A percentile compares a stretch with the other conserved stretches of the same genome.
These are phyloP conservation scores for Kregervanrija delftensis DNA, from an alignment of 805 yeast species.

Conservation along the genomic window DNA sequence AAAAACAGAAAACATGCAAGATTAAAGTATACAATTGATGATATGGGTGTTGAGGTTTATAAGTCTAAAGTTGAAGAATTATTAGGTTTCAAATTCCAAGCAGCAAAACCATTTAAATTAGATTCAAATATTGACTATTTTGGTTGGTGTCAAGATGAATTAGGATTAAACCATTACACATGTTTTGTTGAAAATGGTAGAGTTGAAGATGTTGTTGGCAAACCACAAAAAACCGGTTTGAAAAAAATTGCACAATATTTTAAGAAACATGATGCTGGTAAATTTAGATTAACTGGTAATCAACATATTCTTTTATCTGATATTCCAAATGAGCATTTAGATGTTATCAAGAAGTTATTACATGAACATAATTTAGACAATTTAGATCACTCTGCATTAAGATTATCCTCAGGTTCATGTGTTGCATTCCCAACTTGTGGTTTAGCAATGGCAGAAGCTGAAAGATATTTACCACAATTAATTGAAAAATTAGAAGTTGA, in stretches of 20 bases:
- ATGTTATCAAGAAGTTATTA: slow-evolving; percentile 54
- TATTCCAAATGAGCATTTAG: slow-evolving; percentile 62
- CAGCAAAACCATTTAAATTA: slow-evolving; percentile 66
- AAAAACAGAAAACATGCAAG: slow-evolving; percentile 96
- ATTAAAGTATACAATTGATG: slow-evolving; percentile 93
- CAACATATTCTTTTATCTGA: slow-evolving; percentile 81
- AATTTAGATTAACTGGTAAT: slow-evolving; percentile 91
- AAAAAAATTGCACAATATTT: slow-evolving; percentile 68
- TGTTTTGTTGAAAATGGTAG: slow-evolving; percentile 95
- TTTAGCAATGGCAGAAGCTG: slow-evolving; percentile 97
- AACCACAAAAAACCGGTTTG: slow-evolving; percentile 86
- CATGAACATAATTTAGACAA: slow-evolving; percentile 76
- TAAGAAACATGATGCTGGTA: slow-evolving; percentile 57
- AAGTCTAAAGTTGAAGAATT: slow-evolving; percentile 75
- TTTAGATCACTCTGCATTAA: slow-evolving; percentile 63
- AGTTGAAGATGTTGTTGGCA: slow-evolving; percentile 85
- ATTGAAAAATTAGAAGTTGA: slow-evolving; percentile 78
- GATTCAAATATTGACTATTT: slow-evolving; percentile 85
- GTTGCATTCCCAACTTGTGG: slow-evolving; percentile 99
- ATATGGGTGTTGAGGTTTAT: slow-evolving; percentile 82
- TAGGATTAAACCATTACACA: slow-evolving; percentile 82
- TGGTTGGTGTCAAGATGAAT: slow-evolving; percentile 89
- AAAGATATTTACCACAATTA: slow-evolving; percentile 80
- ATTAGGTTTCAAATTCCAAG: slow-evolving; percentile 69
- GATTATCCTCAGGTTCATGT: slow-evolving; percentile 92